Evolutionary conservation across 306 rosid species (phyloP), one percentile per base, ranked within the genome.

Genomic region (Hippophae rhamnoides): DNA sequence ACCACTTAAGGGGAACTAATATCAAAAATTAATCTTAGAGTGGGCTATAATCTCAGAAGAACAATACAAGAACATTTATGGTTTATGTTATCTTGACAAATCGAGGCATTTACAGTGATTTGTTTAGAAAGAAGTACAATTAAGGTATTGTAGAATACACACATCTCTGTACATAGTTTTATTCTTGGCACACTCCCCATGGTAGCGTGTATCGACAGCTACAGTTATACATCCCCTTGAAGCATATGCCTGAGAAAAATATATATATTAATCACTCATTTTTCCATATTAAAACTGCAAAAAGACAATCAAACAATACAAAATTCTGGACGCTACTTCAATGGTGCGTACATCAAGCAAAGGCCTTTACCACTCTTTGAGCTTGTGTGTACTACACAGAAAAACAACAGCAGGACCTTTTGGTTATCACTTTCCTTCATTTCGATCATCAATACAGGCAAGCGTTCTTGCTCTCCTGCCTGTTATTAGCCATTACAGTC

Each of bases 391-490:
- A 71, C 93, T 70, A 65, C 83, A 96, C 54, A 92, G 82, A 61
- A 85, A 74, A 63, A 92, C 93, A 67, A 88, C 71, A 0, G 89
- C 89, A 58, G 96, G 96, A 63, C 67, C 81, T 76, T 88, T 68
- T 57, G 58, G 40, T 51, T 53, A 63, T 51, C 51, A 9, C 54
- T 69, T 71, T 86, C 84, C 81, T 85, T 83, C 85, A 81, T 41
- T 77, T 90, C 85, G 65, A 87, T 18, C 64, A 92, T 84, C 83
- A 85, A 69, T 58, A 88, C 7, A n/a, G 96, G 96, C 43, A 92
- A 66, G 56, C 77, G 77, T 72, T 96, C 96, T 77, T 92, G 99
- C 66, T 85, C 96, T 72, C 93, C 99, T 72, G 73, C 90, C 96
- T 88, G 55, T 27, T 52, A 67, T 67, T 40, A 42, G 61, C 40